Conservation (phyloP, 352 stramenopile species). For the Pelagophyceae sp. region DNA sequence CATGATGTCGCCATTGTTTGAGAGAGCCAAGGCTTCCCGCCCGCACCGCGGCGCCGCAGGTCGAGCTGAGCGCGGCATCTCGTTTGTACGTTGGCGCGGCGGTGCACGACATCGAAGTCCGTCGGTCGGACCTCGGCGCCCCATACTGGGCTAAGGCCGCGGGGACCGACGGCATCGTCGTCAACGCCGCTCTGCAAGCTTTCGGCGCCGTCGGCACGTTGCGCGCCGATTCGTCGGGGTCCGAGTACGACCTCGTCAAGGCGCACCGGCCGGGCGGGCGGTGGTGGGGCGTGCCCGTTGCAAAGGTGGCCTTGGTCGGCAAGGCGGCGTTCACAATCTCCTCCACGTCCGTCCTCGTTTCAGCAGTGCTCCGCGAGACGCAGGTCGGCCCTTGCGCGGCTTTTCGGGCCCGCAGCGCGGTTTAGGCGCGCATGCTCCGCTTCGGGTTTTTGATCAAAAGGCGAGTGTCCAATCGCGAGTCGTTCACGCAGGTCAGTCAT, state of each 20-base stretch:
- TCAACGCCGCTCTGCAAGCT: background rate
- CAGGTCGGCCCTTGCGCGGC: too few relatives aligned
- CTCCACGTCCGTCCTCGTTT: constrained; percentile 49
- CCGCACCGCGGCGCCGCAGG: too few relatives aligned
- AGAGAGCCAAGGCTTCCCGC: too few relatives aligned
- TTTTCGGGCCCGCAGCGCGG: too few relatives aligned
- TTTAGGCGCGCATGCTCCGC: constrained; percentile 49
- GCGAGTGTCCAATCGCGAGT: constrained; percentile 43
- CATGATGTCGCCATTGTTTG: too few relatives aligned
- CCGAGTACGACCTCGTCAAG: background rate
- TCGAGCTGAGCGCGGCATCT: background rate
- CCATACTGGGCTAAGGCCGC: background rate
- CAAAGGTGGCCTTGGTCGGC: constrained; percentile 58
- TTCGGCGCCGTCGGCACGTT: background rate
- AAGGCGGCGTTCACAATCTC: constrained; percentile 62
- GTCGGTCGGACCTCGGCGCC: background rate
- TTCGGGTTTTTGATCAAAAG: constrained; percentile 53
- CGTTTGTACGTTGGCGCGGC: background rate
- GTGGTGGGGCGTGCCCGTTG: constrained; percentile 19
- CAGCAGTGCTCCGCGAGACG: constrained; percentile 57
- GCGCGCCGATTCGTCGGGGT: background rate
- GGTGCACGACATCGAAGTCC: background rate
- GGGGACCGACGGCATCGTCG: background rate
- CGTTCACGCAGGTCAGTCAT: constrained; percentile 24
- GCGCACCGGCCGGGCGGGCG: background rate